Percentiles rank a stretch among this genome's conserved stretches.
Conservation (phyloP, 176 grass and related monocot species). For the Chrysopogon serrulatus region DNA sequence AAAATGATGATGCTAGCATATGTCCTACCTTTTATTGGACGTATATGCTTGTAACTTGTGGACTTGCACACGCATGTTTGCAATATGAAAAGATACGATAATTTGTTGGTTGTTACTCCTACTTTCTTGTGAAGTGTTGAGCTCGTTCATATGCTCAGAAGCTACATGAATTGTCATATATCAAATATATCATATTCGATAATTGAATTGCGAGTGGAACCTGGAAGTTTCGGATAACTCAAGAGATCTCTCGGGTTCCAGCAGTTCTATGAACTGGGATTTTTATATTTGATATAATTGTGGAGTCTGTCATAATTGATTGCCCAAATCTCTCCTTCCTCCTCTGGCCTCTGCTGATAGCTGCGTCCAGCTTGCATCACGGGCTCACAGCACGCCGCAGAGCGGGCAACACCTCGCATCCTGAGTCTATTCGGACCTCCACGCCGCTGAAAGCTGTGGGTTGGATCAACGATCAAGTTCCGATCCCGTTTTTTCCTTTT, state of each 20-base stretch:
- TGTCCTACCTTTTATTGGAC: slow-evolving; percentile 58
- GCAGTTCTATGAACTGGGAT: background rate
- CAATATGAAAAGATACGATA: slow-evolving; percentile 24
- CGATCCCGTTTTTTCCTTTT: background rate
- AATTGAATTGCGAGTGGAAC: background rate
- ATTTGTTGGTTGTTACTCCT: slow-evolving; percentile 31
- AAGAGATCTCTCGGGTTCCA: background rate
- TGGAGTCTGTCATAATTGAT: background rate
- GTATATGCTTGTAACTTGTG: slow-evolving; percentile 38
- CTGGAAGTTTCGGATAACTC: background rate
- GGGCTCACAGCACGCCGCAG: too few species aligned
- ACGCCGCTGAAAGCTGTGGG: background rate
- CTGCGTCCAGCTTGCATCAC: background rate
- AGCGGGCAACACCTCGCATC: background rate
- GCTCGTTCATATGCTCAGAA: background rate
- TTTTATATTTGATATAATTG: background rate
- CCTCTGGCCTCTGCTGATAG: background rate
- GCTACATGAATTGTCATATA: background rate
- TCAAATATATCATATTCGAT: background rate
- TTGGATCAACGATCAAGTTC: background rate
- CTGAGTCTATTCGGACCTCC: background rate
- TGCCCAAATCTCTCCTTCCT: background rate
- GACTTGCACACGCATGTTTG: slow-evolving; percentile 44
- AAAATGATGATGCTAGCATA: slow-evolving; percentile 37
- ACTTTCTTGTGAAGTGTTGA: background rate